Base-by-base conservation (phyloP, 352 stramenopile species). In the Pythium volutum region DNA sequence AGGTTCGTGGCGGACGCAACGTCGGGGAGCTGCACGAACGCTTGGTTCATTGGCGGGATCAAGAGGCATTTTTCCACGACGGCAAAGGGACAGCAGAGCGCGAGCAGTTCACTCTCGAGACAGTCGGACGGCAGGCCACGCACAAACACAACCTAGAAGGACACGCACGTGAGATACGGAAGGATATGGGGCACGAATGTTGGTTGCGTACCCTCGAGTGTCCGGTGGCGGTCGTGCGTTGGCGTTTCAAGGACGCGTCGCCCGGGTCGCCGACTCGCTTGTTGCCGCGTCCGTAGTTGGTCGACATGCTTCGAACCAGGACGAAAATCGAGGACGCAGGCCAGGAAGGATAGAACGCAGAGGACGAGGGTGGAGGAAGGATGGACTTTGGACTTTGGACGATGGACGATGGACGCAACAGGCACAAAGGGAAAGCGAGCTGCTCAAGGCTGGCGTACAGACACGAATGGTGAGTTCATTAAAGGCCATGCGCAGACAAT, bases 11-110 rank as follows among this genome's bases (percentile, higher is more conserved):
- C 81, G 6, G 84, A 74, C 7, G 71, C 52, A 25, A 79, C 73
- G 47, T 93, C 81, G 3, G 84, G 80, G 4, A 93, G 73, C 59
- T 93, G 81, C 39, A 93, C 80, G 66, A 93, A 91, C 33, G 84
- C 84, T 65, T 91, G 77, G 64, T 76, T 76, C 62, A 91, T 91
- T 20, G 82, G 75, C 16, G 80, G 74, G 57, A 90, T 84, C 67
- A 93, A 63, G 22, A 91, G 67, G 50, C 75, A 74, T 62, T 93
- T 93, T 60, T 93, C 84, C 10, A 93, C 84, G 3, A 89, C 77
- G 12, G 84, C 81, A 57, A 93, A 93, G 4, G 84, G 84, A 29
- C 79, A 90, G 60, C 82, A 91, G 31, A 93, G 74, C 42, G 84
- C 84, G 25, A 93, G 77, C 26, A 93, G 74, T 56, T 93, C 84